phyloP scores from a whole-genome alignment of 139 green algal species.

The Mychonastes homosphaera region DNA sequence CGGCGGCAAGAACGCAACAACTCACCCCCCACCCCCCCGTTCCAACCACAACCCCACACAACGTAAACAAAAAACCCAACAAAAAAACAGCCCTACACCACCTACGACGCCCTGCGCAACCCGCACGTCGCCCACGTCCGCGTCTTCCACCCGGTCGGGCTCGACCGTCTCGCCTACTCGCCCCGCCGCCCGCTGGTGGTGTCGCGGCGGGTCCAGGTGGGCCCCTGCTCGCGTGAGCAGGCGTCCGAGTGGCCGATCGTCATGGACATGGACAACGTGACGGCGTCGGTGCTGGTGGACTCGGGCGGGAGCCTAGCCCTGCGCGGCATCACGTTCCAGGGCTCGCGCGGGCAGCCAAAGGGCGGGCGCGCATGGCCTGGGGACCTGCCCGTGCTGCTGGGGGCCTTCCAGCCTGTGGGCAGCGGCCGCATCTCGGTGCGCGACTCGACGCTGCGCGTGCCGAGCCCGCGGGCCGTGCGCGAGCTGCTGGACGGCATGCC shows the following conservation, averaged over 20 bases:
- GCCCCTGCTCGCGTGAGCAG: background rate
- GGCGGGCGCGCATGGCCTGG: too few relatives aligned
- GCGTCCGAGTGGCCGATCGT: too few relatives aligned
- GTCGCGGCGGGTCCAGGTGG: background rate
- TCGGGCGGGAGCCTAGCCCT: slow-evolving; percentile 10
- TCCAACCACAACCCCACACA: background rate
- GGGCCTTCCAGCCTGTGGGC: slow-evolving; percentile 10
- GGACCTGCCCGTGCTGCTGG: slow-evolving; percentile 15
- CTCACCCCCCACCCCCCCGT: background rate
- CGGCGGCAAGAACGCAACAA: background rate
- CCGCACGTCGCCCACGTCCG: slow-evolving; percentile 3
- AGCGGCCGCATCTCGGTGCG: background rate
- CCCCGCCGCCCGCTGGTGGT: slow-evolving; percentile 14
- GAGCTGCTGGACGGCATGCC: too few relatives aligned
- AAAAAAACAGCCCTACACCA: slow-evolving; percentile 10
- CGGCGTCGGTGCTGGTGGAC: slow-evolving; percentile 11
- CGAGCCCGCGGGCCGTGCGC: too few relatives aligned
- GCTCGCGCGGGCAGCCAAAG: too few relatives aligned
- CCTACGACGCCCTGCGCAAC: slow-evolving; percentile 19
- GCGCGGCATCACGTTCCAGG: slow-evolving; percentile 9
- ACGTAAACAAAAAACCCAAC: background rate
- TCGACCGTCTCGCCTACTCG: slow-evolving; percentile 16
- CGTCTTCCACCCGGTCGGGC: slow-evolving; percentile 17
- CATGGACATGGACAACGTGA: slow-evolving; percentile 22
- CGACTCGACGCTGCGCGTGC: slow-evolving; percentile 5